phyloP scores from a whole-genome alignment of 2,329 filamentous ascomycete genomes.

The Fusarium austroafricanum region DNA sequence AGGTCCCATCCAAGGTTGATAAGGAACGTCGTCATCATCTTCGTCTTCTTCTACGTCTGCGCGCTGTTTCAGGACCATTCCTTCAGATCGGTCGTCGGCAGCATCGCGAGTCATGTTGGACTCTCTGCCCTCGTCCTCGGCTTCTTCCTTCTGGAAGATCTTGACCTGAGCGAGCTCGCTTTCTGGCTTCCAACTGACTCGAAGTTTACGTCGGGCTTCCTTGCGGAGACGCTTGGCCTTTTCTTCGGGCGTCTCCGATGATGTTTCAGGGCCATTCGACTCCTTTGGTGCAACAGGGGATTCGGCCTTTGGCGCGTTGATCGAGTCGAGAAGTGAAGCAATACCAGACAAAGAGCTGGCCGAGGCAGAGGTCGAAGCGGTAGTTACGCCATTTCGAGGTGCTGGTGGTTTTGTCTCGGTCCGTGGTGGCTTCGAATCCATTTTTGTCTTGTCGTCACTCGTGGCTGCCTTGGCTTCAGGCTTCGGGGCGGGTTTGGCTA shows the following conservation, averaged over 20 bases:
- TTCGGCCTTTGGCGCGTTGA: conserved; percentile 57
- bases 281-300: conserved; percentile 64
- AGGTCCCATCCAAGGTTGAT: conserved; percentile 65
- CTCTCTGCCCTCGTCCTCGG: conserved; percentile 75
- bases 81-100: conserved; percentile 77
- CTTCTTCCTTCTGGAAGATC: conserved; percentile 77
- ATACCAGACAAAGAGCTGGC: conserved; percentile 60
- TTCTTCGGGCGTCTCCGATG: conserved; percentile 75
- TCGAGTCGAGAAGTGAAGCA: conserved; percentile 65
- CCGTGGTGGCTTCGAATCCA: conserved; percentile 45
- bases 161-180: conserved; percentile 73
- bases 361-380: conserved; percentile 16
- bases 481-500: conserved; percentile 57
- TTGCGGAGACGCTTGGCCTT: conserved; percentile 76
- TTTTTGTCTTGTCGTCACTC: conserved; percentile 50
- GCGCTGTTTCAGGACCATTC: conserved; percentile 73
- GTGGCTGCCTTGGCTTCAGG: conserved; percentile 45
- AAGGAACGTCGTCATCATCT: conserved; percentile 67
- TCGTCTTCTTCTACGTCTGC: conserved; percentile 62
- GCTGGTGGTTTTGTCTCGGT: conserved; percentile 48
- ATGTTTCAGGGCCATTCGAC: conserved; percentile 58
- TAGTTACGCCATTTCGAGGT: conserved; percentile 48
- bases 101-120: conserved; percentile 78
- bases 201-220: conserved; percentile 75
- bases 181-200: conserved; percentile 78